Percentiles rank a stretch among this genome's conserved stretches.
Conservation (phyloP, 805 yeast species). For the Candida odintsovae region DNA sequence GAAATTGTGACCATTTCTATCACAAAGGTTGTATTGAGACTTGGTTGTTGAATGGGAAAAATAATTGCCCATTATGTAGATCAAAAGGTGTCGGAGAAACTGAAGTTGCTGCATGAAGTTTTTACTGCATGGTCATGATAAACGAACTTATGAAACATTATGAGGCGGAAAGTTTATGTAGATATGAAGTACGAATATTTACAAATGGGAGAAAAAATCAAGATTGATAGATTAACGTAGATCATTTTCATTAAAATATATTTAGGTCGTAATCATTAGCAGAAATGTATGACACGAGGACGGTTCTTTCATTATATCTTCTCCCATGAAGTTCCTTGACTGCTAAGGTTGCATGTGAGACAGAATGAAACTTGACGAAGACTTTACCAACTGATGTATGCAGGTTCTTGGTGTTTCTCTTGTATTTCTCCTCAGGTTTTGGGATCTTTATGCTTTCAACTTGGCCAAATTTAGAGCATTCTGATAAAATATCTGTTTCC, state of each 20-base stretch:
- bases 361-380: conserved; percentile 55
- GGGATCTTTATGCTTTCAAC: conserved; percentile 57
- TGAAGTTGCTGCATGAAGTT: background rate
- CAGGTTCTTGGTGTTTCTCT: conserved; percentile 37
- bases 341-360: conserved; percentile 50
- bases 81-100: conserved; percentile 30
- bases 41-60: conserved; percentile 48
- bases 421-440: conserved; percentile 39
- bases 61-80: conserved; percentile 56
- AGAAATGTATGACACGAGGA: conserved; percentile 57
- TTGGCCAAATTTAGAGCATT: conserved; percentile 45
- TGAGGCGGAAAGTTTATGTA: background rate
- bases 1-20: conserved; percentile 43
- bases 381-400: conserved; percentile 67
- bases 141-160: background rate
- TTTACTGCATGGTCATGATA: background rate
- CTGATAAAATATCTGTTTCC: conserved; percentile 42
- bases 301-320: conserved; percentile 59
- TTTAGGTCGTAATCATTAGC: conserved; percentile 50
- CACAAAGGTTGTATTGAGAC: conserved; percentile 53
- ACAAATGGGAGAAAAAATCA: background rate
- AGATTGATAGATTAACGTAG: background rate
- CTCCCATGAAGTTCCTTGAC: conserved; percentile 56
- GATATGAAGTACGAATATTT: background rate
- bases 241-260: conserved; percentile 7